Evolutionary conservation across 2,329 filamentous ascomycete species (phyloP), one percentile per base, ranked within the genome.

Genomic region (Xylariaceae sp.): DNA sequence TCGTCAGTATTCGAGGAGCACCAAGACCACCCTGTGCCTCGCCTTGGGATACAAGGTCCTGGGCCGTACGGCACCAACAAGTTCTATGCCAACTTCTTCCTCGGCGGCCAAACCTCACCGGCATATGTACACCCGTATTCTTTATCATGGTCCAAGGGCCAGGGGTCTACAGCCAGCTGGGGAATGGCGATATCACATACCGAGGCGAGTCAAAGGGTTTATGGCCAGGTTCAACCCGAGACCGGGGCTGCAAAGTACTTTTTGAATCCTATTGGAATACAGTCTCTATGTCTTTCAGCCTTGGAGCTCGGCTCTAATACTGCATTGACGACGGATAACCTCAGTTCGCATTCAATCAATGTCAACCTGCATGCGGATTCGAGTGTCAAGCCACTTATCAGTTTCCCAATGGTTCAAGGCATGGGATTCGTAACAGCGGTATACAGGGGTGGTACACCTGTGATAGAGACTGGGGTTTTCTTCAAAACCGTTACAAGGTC

Each of bases 391-490:
- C 80, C 86, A 0, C 76, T 80, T 1, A 79, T 97, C 18, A 86
- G 82, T 0, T 90, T 95, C 60, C 91, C 92, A 0, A 67, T 96
- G 7, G 84, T 95, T 0, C 92, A 97, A 67, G 94, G 94, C 10
- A 94, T 95, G 84, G 86, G 83, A 0, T 95, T 91, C 63, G 76
- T 96, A 16, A 96, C 92, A 4, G 92, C 79, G 0, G 70, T 87
- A 16, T 97, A 92, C 70, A 78, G 77, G 50, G 83, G 84, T 29
- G 77, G 83, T 0, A 85, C 83, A 7, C 92, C 92, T 0, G 66
- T 85, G 3, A 78, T 97, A 41, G 84, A 92, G 62, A 87, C 85
- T 19, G 84, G 83, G 1, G 80, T 94, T 1, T 87, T 86, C 56
- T 95, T 92, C 74, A 78, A 79, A 53, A 83, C 79, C 16, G 75